phyloP scores from a whole-genome alignment of 2,329 filamentous ascomycete species.

The Fusarium annulatum region DNA sequence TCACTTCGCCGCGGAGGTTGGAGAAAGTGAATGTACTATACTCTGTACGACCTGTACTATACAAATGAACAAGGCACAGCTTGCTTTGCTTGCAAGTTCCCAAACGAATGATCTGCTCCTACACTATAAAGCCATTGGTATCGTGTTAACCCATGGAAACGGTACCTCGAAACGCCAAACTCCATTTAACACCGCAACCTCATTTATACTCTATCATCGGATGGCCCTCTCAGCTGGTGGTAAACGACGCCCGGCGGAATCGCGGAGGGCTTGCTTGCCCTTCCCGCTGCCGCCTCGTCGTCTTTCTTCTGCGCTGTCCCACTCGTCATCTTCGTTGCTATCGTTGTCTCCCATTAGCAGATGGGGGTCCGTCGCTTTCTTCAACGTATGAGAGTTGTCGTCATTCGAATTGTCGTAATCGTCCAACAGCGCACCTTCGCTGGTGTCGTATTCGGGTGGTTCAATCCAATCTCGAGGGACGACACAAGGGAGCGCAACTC shows the following conservation, averaged over 20 bases:
- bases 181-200: conserved; percentile 21
- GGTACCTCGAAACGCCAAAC: conserved; percentile 39
- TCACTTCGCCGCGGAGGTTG: conserved; percentile 20
- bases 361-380: conserved; percentile 52
- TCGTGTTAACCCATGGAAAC: conserved; percentile 39
- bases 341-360: conserved; percentile 45
- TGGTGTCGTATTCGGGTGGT: conserved; percentile 79
- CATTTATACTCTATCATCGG: conserved; percentile 29
- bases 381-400: conserved; percentile 71
- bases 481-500: conserved; percentile 82
- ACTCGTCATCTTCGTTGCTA: conserved; percentile 49
- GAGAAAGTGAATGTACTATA: conserved; percentile 50
- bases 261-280: conserved; percentile 58
- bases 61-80: conserved; percentile 40
- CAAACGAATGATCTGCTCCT: conserved; percentile 38
- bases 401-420: conserved; percentile 64
- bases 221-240: conserved; percentile 66
- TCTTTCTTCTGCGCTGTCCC: conserved; percentile 60
- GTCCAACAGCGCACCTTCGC: conserved; percentile 75
- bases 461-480: conserved; percentile 86
- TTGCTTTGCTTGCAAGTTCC: conserved; percentile 30
- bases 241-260: conserved; percentile 62
- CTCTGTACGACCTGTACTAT: conserved; percentile 50
- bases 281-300: conserved; percentile 55
- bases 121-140: conserved; percentile 41